Evolutionary conservation across 805 yeast species (phyloP), one percentile per base, ranked within the genome.

Genomic region (Starmera pachycereana): DNA sequence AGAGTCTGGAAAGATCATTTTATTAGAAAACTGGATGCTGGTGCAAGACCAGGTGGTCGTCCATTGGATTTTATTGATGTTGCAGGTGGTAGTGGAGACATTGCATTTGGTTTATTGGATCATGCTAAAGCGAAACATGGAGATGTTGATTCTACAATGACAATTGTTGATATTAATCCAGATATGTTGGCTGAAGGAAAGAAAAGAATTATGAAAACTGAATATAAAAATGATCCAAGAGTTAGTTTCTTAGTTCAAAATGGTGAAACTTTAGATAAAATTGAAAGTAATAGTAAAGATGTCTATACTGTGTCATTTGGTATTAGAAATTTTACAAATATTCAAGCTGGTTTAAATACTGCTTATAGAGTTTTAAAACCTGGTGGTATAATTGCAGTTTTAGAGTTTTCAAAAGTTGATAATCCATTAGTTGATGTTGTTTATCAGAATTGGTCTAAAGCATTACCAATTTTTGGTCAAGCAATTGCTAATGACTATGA

Each of bases 31-130:
- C 67, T 92, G 41, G 96, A 92, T 57, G 95, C 97, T 35, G 98
- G 98, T 29, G 78, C 77, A 68, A 74, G 97, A 56, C 90, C 95
- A 6, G 94, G 90, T 36, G 74, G 77, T 12, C 74, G 80, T 48
- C 96, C 96, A 4, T 67, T 92, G 52, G 76, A 79, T 43, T 90
- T 92, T 55, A 71, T 92, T 47, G 98, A 92, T 61, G 97, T 92
- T 42, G 98, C 98, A 25, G 98, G 98, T 44, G 98, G 98, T 19
- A 87, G 97, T 10, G 98, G 98, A 36, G 98, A 92, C 57, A 90
- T 92, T 62, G 98, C 98, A 1, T 87, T 87, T 63, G 94, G 98
- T 3, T 71, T 92, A 46, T 68, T 92, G 45, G 96, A 88, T 53
- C 96, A 92, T 62, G 97, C 97, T 9, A 78, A 81, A 47, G 62